Evolutionary conservation across 2,329 filamentous ascomycete species (phyloP), one percentile per base, ranked within the genome.

Genomic region (Sclerotinia spermophila): DNA sequence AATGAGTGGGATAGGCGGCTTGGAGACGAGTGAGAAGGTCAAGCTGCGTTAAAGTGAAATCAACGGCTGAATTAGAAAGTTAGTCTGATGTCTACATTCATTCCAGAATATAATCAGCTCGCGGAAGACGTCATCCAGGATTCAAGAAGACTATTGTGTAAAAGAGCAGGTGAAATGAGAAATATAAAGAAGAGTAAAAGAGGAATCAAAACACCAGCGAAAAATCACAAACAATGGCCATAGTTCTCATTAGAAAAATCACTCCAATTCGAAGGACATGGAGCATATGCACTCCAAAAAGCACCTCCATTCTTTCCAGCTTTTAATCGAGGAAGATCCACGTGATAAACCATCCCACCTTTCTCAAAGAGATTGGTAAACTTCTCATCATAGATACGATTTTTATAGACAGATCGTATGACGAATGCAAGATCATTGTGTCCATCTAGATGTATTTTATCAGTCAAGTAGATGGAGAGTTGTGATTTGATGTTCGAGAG

Each of bases 221-320:
- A 30, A 66, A 0, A 61, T 38, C 45, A 75, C 86, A 79, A 81
- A 92, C 90, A 90, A 11, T 85, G 80, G 8, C 86, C 87, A 78
- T 94, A 94, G 77, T 89, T 91, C 68, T 85, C 86, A 76, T 94
- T 86, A 0, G 90, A 91, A 77, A 92, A 94, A 80, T 96, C 89
- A 6, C 86, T 86, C 61, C 87, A 88, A 76, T 95, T 88, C 17
- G 81, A 80, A 0, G 94, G 94, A 78, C 94, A 97, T 0, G 87
- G 87, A 55, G 91, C 88, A 77, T 86, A 98, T 15, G 96, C 93
- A 78, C 91, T 94, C 95, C 94, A 97, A 79, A 97, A 97, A n/a
- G 92, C 90, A 69, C 94, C 95, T 53, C 94, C 94, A 73, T 90
- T 88, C 75, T 86, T 84, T 1, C 94, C 94, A 65, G 87, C 81